Conservation (phyloP, 768 basidiomycete species). For the Porphyrellus cyaneotinctus region DNA sequence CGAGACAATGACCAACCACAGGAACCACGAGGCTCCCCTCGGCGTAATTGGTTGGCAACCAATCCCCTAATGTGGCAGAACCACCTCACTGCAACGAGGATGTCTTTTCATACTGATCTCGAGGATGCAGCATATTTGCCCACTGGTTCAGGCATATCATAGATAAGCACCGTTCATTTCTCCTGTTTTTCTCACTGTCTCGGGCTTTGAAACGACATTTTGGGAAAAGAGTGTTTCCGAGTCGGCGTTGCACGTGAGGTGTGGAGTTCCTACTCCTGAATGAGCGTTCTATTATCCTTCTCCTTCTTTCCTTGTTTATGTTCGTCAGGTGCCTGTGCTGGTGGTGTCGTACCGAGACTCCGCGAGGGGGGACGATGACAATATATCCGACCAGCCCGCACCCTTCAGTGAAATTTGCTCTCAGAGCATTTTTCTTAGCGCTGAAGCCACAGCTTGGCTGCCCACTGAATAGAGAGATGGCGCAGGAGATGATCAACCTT, state of each 20-base stretch:
- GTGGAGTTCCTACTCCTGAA: not conserved
- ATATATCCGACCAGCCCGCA: conserved; percentile 1
- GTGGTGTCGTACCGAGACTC: not conserved
- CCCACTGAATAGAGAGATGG: not conserved
- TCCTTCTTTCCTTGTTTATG: not conserved
- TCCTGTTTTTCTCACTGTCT: not conserved
- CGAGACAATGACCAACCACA: not conserved
- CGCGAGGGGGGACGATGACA: not conserved
- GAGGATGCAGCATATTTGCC: conserved; percentile 4
- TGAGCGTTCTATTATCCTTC: not conserved
- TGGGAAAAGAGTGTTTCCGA: not conserved
- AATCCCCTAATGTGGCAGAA: conserved; percentile 12
- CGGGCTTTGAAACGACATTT: not conserved
- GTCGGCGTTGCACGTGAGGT: not conserved
- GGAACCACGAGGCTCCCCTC: conserved; percentile 17
- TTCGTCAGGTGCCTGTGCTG: conserved; percentile 1
- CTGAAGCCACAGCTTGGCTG: not conserved
- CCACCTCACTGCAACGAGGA: not conserved
- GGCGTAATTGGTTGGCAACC: conserved; percentile 3
- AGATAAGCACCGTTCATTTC: conserved; percentile 14
- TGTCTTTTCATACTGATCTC: conserved; percentile 25
- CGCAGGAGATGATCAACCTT: not conserved
- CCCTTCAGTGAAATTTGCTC: not conserved
- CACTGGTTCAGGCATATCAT: not conserved
- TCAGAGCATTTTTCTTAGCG: not conserved